phyloP scores from a whole-genome alignment of 768 basidiomycete species.

The Candolleomyces eurysporus region DNA sequence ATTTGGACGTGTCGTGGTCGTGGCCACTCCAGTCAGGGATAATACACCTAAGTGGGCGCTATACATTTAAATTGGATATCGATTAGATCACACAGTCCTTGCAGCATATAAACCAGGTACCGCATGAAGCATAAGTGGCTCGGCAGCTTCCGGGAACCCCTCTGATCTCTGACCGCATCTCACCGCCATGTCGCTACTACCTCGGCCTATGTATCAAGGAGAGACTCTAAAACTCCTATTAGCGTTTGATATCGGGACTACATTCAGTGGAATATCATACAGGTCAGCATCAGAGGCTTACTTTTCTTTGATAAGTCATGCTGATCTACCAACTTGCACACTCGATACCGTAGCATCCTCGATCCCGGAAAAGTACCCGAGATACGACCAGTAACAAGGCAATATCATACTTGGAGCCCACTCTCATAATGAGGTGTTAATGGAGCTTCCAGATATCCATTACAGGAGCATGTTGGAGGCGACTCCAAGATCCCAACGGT shows the following conservation, averaged over 20 bases:
- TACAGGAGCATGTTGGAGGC: slow-evolving; percentile 6
- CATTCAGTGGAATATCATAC: slow-evolving; percentile 16
- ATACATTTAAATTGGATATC: too few relatives aligned
- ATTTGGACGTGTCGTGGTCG: too few relatives aligned
- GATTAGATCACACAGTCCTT: too few relatives aligned
- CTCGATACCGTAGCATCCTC: slow-evolving; percentile 12
- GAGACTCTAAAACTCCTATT: slow-evolving; percentile 9
- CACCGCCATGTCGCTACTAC: neutral
- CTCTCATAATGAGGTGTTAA: too few relatives aligned
- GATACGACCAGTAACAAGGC: neutral
- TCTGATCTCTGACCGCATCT: neutral
- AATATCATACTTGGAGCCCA: neutral
- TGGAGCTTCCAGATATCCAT: slow-evolving; percentile 10
- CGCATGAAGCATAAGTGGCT: too few relatives aligned
- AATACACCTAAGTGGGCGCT: too few relatives aligned
- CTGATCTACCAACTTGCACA: too few relatives aligned
- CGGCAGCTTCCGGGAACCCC: too few relatives aligned
- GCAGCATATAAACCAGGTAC: too few relatives aligned
- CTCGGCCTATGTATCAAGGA: slow-evolving; percentile 2
- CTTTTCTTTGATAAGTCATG: too few relatives aligned
- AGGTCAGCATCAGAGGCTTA: slow-evolving; percentile 5
- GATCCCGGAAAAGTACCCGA: slow-evolving; percentile 21
- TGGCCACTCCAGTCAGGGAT: too few relatives aligned
- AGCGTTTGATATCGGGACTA: slow-evolving; percentile 17
- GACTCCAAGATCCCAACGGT: slow-evolving; percentile 15